These are phyloP conservation scores for Dillenia turbinata DNA, from an alignment of 164 flowering plant genomes.

Conservation along the genomic window DNA sequence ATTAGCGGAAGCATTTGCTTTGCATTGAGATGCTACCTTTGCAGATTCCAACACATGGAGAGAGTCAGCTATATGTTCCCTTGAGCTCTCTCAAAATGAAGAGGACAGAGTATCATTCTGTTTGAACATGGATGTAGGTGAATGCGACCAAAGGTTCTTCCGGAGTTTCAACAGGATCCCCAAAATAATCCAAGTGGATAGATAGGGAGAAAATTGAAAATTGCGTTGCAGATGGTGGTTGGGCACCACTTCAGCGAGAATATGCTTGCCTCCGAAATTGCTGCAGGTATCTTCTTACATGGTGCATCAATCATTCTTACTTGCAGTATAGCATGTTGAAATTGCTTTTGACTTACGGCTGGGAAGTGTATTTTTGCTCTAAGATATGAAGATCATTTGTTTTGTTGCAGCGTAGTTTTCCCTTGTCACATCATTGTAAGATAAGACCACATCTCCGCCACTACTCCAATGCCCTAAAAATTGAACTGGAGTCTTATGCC, in stretches of 20 bases:
- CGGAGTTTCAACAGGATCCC: conserved; percentile 21
- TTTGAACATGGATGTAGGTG: conserved; percentile 21
- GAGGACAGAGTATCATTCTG: conserved; percentile 56
- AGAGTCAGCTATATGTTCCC: conserved; percentile 62
- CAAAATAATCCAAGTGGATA: conserved; percentile 28
- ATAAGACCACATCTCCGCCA: no score
- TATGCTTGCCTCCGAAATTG: conserved; percentile 38
- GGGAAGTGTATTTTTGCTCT: not conserved
- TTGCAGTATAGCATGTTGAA: not conserved
- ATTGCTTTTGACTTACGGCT: not conserved
- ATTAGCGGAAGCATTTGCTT: conserved; percentile 68
- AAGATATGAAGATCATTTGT: no score
- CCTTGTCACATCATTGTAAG: no score
- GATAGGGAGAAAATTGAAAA: conserved; percentile 45
- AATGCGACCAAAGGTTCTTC: conserved; percentile 5
- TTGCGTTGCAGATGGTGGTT: conserved; percentile 76
- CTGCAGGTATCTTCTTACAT: conserved; percentile 33
- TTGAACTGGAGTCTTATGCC: no score
- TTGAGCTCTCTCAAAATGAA: conserved; percentile 40
- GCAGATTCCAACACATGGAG: conserved; percentile 47
- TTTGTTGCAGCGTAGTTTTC: no score
- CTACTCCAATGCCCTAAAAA: no score
- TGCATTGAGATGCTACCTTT: conserved; percentile 70
- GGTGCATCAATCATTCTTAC: not conserved
- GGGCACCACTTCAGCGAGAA: conserved; percentile 57